Base-by-base conservation (phyloP, 208 protist genomes). In the Acanthamoeba comandoni region DNA sequence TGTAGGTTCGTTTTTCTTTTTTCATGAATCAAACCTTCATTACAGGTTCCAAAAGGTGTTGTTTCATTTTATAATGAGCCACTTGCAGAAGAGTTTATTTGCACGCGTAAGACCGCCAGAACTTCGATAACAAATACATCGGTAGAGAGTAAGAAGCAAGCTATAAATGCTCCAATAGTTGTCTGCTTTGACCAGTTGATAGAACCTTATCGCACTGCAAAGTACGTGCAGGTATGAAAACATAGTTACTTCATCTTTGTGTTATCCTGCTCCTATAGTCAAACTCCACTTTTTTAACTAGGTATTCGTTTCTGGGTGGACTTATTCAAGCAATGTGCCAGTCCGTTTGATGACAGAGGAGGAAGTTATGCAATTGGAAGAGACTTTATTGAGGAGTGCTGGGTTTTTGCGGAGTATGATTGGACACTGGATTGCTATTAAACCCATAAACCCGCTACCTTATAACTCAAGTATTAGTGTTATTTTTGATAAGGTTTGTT, bases 121-220 rank as follows among this genome's bases (percentile, higher is more conserved):
- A 2, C 64, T 8, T 22, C 19, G 0, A n/a, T 90, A 39, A 19
- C 43, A n/a, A 39, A 29, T 19, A 69, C 64, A 3, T 73, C 82
- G 0, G 62, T 90, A 43, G 22, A 19, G 22, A 58, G 24, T 51
- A 26, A 69, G 64, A 31, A 43, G 13, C 82, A 90, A 35, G 48
- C 73, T 4, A 43, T 90, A 8, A 65, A 90, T 24, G 49, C 82
- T 9, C 12, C 82, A 39, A 73, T 90, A 26, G 57, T 48, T 49
- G 60, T 90, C 48, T 73, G 82, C 62, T 90, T 90, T 49, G 22
- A 73, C 48, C 82, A 90, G 60, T 35, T 29, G 48, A 90, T 90
- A 24, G 82, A 90, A 0, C 62, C 82, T 15, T 1, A 22, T 17
- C 62, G 55, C 48, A 31, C 73, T 19, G 67, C 67, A 39, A 90